Evolutionary conservation across 2,329 filamentous ascomycete genomes (phyloP).

Genomic region (Hysterium pulicare): DNA sequence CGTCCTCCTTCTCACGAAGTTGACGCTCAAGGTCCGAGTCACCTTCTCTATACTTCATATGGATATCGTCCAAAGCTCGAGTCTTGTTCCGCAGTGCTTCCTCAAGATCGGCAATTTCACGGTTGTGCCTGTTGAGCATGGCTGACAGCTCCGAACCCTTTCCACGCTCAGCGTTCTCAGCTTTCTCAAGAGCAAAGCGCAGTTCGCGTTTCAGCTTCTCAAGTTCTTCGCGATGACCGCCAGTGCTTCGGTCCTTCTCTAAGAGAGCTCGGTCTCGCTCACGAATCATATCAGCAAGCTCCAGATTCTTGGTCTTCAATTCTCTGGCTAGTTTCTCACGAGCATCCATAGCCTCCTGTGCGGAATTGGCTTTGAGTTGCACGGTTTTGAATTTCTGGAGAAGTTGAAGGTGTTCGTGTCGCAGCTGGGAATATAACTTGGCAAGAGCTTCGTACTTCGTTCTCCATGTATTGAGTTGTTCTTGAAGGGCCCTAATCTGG

Average conservation of each 20-base stretch:
- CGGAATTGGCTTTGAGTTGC: slow-evolving; percentile 93
- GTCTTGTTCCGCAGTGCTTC: slow-evolving; percentile 87
- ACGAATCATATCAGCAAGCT: slow-evolving; percentile 96
- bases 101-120: slow-evolving; percentile 94
- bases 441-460: slow-evolving; percentile 95
- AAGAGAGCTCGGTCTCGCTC: slow-evolving; percentile 91
- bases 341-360: slow-evolving; percentile 92
- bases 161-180: slow-evolving; percentile 85
- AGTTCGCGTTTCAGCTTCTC: slow-evolving; percentile 94
- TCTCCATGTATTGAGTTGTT: slow-evolving; percentile 97
- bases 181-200: slow-evolving; percentile 83
- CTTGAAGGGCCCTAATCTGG: slow-evolving; percentile 86
- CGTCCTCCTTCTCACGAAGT: slow-evolving; percentile 91
- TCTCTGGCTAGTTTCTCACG: slow-evolving; percentile 95
- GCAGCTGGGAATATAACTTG: slow-evolving; percentile 93
- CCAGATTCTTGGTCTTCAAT: slow-evolving; percentile 99
- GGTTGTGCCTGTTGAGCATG: slow-evolving; percentile 92
- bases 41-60: slow-evolving; percentile 72
- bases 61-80: slow-evolving; percentile 77
- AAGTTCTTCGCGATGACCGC: slow-evolving; percentile 85
- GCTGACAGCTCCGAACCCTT: slow-evolving; percentile 95
- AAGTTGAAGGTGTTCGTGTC: slow-evolving; percentile 90
- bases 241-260: slow-evolving; percentile 83
- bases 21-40: slow-evolving; percentile 81
- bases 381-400: slow-evolving; percentile 95